These are phyloP conservation scores for Colletotrichum gigasporum DNA, from an alignment of 2,329 filamentous ascomycete genomes.

Conservation along the genomic window DNA sequence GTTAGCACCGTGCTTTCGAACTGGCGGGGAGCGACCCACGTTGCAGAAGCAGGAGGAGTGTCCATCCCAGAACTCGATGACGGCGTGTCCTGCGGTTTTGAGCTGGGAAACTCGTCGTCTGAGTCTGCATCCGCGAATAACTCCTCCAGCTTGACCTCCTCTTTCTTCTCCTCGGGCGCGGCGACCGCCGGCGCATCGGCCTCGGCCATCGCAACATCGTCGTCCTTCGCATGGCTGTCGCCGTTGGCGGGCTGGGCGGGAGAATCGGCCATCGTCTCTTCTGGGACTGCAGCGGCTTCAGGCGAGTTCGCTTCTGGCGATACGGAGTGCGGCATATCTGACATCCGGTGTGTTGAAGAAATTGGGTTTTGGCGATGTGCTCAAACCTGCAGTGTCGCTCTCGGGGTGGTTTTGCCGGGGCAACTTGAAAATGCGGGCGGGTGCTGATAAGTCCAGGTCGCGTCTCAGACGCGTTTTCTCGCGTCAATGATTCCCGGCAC, in stretches of 20 bases:
- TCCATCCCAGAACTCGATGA: constrained; percentile 48
- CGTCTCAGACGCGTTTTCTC: constrained; percentile 31
- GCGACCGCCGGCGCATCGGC: constrained; percentile 37
- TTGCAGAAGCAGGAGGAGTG: constrained; percentile 52
- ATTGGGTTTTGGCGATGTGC: not conserved
- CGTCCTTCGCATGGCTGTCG: constrained; percentile 41
- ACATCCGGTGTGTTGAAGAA: not conserved
- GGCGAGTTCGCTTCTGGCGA: constrained; percentile 41
- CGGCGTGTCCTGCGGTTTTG: constrained; percentile 49
- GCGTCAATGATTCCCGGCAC: constrained; percentile 20
- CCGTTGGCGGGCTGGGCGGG: constrained; percentile 38
- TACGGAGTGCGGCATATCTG: constrained; percentile 58
- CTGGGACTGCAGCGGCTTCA: constrained; percentile 35
- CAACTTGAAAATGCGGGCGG: constrained; percentile 13
- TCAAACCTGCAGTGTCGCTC: not conserved
- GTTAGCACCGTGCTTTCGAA: not conserved
- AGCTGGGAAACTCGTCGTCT: constrained; percentile 69
- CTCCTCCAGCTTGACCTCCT: constrained; percentile 65
- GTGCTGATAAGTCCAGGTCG: not conserved
- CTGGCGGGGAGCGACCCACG: constrained; percentile 44
- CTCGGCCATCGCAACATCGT: constrained; percentile 54
- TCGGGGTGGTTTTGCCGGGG: not conserved
- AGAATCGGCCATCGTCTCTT: constrained; percentile 47
- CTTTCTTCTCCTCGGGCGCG: constrained; percentile 46
- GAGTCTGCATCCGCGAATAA: constrained; percentile 68